A percentile compares a stretch with the other conserved stretches of the same genome.
Evolutionary conservation across 1,139 yeast genomes (phyloP).

Genomic region (Candida freyschussii): DNA sequence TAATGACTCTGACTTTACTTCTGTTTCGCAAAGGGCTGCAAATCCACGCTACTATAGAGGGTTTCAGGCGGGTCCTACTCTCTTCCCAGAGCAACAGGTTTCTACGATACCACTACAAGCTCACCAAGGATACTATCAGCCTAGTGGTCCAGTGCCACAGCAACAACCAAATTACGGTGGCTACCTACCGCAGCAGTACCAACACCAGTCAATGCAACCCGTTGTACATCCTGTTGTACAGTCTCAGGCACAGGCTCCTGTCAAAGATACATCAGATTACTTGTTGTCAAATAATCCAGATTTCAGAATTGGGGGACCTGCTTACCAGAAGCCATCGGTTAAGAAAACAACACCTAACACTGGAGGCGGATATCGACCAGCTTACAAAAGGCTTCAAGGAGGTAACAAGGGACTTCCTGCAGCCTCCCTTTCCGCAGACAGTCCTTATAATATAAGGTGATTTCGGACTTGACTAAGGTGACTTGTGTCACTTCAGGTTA

Average conservation of each 20-base stretch:
- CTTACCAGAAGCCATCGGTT: slow-evolving; percentile 21
- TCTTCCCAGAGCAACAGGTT: slow-evolving; percentile 16
- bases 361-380: slow-evolving; percentile 25
- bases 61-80: slow-evolving; percentile 17
- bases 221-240: slow-evolving; percentile 4
- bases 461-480: background rate
- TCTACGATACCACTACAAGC: slow-evolving; percentile 3
- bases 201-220: slow-evolving; percentile 2
- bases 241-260: slow-evolving; percentile 19
- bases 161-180: slow-evolving; percentile 3
- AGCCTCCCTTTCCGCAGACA: slow-evolving; percentile 27
- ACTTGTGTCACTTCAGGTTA: background rate
- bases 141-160: slow-evolving; percentile 1
- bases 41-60: slow-evolving; percentile 48
- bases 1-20: slow-evolving; percentile 60
- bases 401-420: slow-evolving; percentile 27
- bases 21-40: slow-evolving; percentile 73
- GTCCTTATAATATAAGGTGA: slow-evolving; percentile 25
- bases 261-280: slow-evolving; percentile 40
- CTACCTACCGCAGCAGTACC: slow-evolving; percentile 5
- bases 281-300: slow-evolving; percentile 51
- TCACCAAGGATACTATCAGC: slow-evolving; percentile 7
- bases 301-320: slow-evolving; percentile 36
- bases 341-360: slow-evolving; percentile 19
- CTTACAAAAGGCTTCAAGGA: slow-evolving; percentile 32